Conservation (phyloP, 1,284 basidiomycete species). For the Vanrija pseudolonga region DNA sequence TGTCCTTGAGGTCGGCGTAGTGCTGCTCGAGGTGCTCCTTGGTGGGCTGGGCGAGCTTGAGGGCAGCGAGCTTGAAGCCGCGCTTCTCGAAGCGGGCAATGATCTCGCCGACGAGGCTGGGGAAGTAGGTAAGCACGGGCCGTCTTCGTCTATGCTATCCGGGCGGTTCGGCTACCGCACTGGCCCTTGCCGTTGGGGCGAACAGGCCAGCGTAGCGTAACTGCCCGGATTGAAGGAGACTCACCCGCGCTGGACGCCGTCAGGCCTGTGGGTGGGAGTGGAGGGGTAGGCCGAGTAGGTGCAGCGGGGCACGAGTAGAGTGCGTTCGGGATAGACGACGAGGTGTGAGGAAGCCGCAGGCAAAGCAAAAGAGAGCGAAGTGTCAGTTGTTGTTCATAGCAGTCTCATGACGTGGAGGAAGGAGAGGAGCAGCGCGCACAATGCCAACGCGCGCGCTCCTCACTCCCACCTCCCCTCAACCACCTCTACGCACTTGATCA, state of each 20-base stretch:
- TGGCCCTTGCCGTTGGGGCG: not conserved
- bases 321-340: not conserved
- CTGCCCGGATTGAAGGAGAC: not conserved
- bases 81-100: slow-evolving; percentile 89
- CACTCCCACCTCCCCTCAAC: not conserved
- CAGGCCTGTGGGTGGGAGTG: slow-evolving; percentile 60
- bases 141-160: not conserved
- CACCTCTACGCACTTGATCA: slow-evolving; percentile 51
- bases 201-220: not conserved
- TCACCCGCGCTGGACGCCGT: slow-evolving; percentile 85
- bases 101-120: slow-evolving; percentile 82
- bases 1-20: slow-evolving; percentile 87
- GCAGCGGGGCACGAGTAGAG: not conserved
- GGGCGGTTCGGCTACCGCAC: not conserved
- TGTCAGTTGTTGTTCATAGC: too few relatives aligned
- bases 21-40: slow-evolving; percentile 82
- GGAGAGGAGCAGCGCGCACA: not conserved
- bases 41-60: slow-evolving; percentile 76
- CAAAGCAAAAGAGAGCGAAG: not conserved
- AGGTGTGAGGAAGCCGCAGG: not conserved
- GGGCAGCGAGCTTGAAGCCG: slow-evolving; percentile 80
- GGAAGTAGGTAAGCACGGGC: not conserved
- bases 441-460: too few relatives aligned
- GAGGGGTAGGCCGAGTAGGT: not conserved
- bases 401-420: not conserved